These are phyloP conservation scores for Lactarius quietus DNA, from an alignment of 768 basidiomycete species.

Conservation along the genomic window DNA sequence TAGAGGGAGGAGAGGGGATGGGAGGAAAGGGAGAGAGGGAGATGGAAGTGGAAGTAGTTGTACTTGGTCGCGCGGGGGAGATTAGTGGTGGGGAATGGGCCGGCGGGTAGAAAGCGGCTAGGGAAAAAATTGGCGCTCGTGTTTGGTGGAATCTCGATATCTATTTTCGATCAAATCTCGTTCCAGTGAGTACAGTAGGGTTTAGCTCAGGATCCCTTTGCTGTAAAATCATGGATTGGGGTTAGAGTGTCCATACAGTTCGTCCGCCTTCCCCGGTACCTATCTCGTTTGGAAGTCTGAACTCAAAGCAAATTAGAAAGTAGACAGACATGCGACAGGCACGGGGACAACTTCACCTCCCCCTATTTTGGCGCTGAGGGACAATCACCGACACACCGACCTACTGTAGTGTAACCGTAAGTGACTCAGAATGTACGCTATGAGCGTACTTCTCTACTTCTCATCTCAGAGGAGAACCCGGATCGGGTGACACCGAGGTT, in stretches of 20 bases:
- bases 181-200: background rate
- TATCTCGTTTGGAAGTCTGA: background rate
- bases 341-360: background rate
- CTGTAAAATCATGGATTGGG: background rate
- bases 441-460: background rate
- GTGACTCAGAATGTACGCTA: background rate
- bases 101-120: background rate
- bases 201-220: background rate
- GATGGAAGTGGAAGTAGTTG: background rate
- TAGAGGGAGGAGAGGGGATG: background rate
- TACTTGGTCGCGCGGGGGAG: background rate
- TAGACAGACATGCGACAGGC: background rate
- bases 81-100: background rate
- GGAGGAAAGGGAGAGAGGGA: background rate
- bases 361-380: background rate
- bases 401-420: background rate
- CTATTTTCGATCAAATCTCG: background rate
- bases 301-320: background rate
- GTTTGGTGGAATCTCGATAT: background rate
- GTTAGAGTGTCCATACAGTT: background rate
- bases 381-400: background rate
- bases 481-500: background rate
- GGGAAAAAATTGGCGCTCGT: background rate
- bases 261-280: background rate
- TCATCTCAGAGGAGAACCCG: background rate